Evolutionary conservation across 108 stramenopile genomes (phyloP), one percentile per base, ranked within the genome.

Genomic region (Skeletonema grethae): DNA sequence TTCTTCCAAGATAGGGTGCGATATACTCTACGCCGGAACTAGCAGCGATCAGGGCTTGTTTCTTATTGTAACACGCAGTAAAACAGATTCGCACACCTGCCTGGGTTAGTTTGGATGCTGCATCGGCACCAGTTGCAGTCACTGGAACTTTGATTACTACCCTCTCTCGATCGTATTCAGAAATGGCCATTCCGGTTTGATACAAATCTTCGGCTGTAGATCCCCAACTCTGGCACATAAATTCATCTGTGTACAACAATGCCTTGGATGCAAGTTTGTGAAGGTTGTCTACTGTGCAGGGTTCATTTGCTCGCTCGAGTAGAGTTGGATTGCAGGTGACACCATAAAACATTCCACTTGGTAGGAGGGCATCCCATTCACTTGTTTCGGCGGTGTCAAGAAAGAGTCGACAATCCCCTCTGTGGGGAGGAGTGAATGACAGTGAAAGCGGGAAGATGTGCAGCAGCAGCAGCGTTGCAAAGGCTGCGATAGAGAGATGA

Each of bases 201-300:
- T 79, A 86, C 77, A 90, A 71, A 64, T 90, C 85, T 1, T 80
- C 57, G n/a, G 72, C 78, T 5, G 78, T 77, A 0, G 68, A 45
- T 29, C 87, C 89, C 89, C 89, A 90, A 3, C 87, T 70, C 71
- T 90, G 89, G 46, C 85, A 86, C 89, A 90, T 88, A 58, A 90
- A 86, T 77, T 90, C 89, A 31, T 90, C 76, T 5, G 76, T 74
- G 11, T 59, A 24, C 1, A 24, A 4, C 48, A 90, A 58, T 16
- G 85, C 87, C 36, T 35, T 64, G 5, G 34, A 20, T 4, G 85
- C 78, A 56, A 90, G 35, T 24, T 34, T 10, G 39, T 90, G 87
- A 2, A 90, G 32, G 62, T 82, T 77, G 35, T 38, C 53, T 15
- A 88, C 58, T 15, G 89, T 88, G 67, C 87, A 88, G 3, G 80